Percentiles rank a stretch among this genome's conserved stretches.
phyloP scores from a whole-genome alignment of 2,329 filamentous ascomycete species.

The Alternaria tenuissima region DNA sequence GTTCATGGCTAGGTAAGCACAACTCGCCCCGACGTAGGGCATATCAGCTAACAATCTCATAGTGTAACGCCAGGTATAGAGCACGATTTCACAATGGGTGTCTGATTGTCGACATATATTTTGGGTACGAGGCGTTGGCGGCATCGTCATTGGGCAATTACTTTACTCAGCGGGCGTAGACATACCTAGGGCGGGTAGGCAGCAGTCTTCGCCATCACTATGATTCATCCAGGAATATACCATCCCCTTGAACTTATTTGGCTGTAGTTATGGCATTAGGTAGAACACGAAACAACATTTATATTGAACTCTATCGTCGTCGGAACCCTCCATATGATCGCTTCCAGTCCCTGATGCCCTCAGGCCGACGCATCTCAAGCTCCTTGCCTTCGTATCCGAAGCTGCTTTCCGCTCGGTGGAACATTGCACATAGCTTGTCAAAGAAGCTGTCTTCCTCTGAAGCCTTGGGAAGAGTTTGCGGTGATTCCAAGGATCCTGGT shows the following conservation, averaged over 20 bases:
- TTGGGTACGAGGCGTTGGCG: conserved; percentile 11
- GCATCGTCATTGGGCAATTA: conserved; percentile 10
- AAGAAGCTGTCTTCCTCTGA: conserved; percentile 24
- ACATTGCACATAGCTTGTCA: conserved; percentile 33
- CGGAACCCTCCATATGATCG: conserved; percentile 26
- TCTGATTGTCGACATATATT: conserved; percentile 59
- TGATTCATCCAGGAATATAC: background rate
- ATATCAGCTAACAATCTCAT: conserved; percentile 68
- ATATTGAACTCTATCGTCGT: conserved; percentile 8
- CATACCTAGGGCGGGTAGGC: background rate
- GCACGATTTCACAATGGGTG: conserved; percentile 96
- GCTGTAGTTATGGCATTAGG: background rate
- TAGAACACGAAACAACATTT: background rate
- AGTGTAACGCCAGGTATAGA: conserved; percentile 96
- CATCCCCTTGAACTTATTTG: background rate
- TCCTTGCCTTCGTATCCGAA: conserved; percentile 49
- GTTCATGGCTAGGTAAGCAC: conserved; percentile 64
- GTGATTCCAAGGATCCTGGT: conserved; percentile 45
- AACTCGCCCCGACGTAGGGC: conserved; percentile 39
- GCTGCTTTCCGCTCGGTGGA: conserved; percentile 31
- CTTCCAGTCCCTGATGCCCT: conserved; percentile 44
- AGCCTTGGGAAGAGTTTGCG: conserved; percentile 42
- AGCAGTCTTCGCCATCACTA: conserved; percentile 4
- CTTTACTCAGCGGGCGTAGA: conserved; percentile 9
- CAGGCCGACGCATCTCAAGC: conserved; percentile 41